phyloP scores from a whole-genome alignment of 2,329 filamentous ascomycete species.

The Penicillium sumatraense region DNA sequence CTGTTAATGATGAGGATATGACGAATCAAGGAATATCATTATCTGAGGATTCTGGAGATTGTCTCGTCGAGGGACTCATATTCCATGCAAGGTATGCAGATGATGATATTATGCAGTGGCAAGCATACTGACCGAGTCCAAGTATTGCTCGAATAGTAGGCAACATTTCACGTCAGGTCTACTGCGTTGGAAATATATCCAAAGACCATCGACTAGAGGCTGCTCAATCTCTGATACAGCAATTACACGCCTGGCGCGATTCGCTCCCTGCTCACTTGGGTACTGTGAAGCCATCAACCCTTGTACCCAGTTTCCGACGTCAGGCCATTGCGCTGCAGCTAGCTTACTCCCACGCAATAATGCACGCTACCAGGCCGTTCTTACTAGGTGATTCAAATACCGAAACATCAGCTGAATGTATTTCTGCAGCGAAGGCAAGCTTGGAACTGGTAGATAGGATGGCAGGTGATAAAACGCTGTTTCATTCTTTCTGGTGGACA shows the following conservation, averaged over 20 bases:
- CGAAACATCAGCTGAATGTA: conserved; percentile 24
- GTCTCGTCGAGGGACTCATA: conserved; percentile 40
- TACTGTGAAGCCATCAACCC: conserved; percentile 27
- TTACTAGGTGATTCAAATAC: conserved; percentile 22
- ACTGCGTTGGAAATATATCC: conserved; percentile 25
- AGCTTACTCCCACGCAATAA: conserved; percentile 31
- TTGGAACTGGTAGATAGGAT: conserved; percentile 24
- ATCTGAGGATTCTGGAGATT: conserved; percentile 28
- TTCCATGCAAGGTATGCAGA: conserved; percentile 44
- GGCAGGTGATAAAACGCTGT: conserved; percentile 21
- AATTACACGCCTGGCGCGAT: conserved; percentile 25
- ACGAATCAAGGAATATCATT: conserved; percentile 39
- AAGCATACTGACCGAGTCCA: background rate
- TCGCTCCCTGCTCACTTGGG: conserved; percentile 30
- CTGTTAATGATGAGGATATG: conserved; percentile 59
- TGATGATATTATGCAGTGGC: background rate
- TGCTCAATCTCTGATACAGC: conserved; percentile 23
- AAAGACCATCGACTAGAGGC: conserved; percentile 25
- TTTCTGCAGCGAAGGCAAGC: conserved; percentile 25
- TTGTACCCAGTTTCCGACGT: conserved; percentile 30
- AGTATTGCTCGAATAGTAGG: conserved; percentile 31
- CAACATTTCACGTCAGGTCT: conserved; percentile 28
- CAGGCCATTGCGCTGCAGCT: conserved; percentile 33
- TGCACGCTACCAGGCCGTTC: conserved; percentile 30
- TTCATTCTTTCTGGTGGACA: conserved; percentile 35